Percentiles rank a stretch among this genome's conserved stretches.
Evolutionary conservation across 805 yeast genomes (phyloP).

Genomic region (Priceomyces fermenticarens): DNA sequence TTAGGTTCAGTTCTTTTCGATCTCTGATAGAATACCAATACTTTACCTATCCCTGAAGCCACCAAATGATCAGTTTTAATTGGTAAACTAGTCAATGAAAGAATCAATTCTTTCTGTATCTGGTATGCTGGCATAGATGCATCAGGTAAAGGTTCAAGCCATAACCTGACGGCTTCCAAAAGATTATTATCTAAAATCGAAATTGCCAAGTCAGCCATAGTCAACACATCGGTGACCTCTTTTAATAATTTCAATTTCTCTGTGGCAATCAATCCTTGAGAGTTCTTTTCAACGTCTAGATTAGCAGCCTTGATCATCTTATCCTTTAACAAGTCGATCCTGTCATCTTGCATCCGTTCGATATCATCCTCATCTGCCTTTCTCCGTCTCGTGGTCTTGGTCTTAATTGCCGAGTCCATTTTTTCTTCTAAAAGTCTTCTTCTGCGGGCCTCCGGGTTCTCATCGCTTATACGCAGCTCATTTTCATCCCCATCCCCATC

Average conservation of each 20-base stretch:
- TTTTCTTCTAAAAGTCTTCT: slow-evolving; percentile 79
- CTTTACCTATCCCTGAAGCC: slow-evolving; percentile 92
- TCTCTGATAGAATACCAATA: slow-evolving; percentile 88
- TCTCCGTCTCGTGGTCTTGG: slow-evolving; percentile 56
- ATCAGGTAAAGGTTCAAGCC: slow-evolving; percentile 98
- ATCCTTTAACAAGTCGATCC: slow-evolving; percentile 74
- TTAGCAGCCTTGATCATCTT: slow-evolving; percentile 88
- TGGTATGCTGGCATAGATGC: slow-evolving; percentile 97
- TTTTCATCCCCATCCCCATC: not conserved
- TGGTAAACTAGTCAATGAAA: slow-evolving; percentile 73
- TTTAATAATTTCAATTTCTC: slow-evolving; percentile 77
- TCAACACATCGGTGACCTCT: slow-evolving; percentile 70
- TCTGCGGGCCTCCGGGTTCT: slow-evolving; percentile 43
- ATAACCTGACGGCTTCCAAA: slow-evolving; percentile 87
- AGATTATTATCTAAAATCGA: slow-evolving; percentile 91
- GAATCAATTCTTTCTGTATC: slow-evolving; percentile 84
- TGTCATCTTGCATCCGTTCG: slow-evolving; percentile 93
- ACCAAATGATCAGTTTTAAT: slow-evolving; percentile 93
- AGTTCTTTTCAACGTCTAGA: slow-evolving; percentile 59
- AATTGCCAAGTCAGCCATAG: slow-evolving; percentile 84
- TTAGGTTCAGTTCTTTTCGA: slow-evolving; percentile 84
- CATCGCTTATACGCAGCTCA: slow-evolving; percentile 17
- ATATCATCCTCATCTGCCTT: slow-evolving; percentile 87
- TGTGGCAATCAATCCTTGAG: slow-evolving; percentile 66
- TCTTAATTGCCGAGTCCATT: slow-evolving; percentile 74